Evolutionary conservation across 257 asterid species (phyloP), one percentile per base, ranked within the genome.

Genomic region (Solanum medicagineum): DNA sequence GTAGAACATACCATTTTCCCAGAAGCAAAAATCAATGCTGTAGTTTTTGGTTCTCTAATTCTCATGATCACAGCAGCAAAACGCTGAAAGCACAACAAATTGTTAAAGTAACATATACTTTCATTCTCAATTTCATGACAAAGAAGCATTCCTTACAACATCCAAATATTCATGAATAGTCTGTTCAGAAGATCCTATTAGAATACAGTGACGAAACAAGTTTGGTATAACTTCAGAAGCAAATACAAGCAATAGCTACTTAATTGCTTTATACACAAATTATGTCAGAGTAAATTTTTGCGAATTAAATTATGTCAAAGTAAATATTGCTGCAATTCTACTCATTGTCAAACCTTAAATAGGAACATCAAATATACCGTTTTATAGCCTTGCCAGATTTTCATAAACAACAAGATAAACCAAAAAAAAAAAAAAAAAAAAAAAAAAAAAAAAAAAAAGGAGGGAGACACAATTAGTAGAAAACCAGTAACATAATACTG

Each of bases 31-130:
- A 92, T 93, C 47, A 91, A 88, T 1, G 94, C 95, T 8, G 97
- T 93, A 4, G 97, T 91, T 83, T 92, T 93, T 42, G 95, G 97
- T 85, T 93, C 97, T 65, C 97, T 89, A 59, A 93, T 93, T 89
- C 97, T 89, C 97, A 93, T 91, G 88, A 93, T 93, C 89, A 93
- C 97, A 1, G 97, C 95, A 86, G 97, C 94, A 85, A 93, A 93
- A 93, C 94, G 94, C 97, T 93, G 91, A 22, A 91, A 88, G 40
- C 75, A 84, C 60, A 59, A 82, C 53, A 82, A 20, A 26, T 69
- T 55, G 55, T 56, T 83, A 32, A 83, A 68, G 56, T 11, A 74
- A 51, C 29, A 74, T 74, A 29, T 51, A 24, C 73, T 63, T 53
- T 57, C 68, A 42, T 47, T 29, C 17, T 60, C 53, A 32, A 20